phyloP scores from a whole-genome alignment of 108 stramenopile species.

The Nitzschia sp. region DNA sequence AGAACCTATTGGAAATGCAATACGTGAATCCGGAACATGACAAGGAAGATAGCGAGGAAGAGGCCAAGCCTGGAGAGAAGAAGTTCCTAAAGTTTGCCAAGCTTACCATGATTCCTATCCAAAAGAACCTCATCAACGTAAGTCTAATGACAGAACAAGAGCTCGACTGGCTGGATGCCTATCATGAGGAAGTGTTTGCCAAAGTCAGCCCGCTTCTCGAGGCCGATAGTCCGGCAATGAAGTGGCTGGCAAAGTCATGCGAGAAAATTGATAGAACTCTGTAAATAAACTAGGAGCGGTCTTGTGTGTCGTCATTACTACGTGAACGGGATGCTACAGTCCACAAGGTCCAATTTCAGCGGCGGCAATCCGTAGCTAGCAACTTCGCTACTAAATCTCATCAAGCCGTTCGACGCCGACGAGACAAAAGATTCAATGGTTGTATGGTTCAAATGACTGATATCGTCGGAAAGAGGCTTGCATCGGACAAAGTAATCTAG shows the following conservation, averaged over 20 bases:
- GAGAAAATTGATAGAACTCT: conserved; percentile 61
- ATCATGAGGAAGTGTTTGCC: conserved; percentile 75
- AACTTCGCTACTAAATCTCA: conserved; percentile 36
- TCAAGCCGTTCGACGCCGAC: conserved; percentile 17
- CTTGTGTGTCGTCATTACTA: background rate
- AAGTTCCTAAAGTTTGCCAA: conserved; percentile 80
- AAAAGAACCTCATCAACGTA: conserved; percentile 81
- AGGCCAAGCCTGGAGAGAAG: conserved; percentile 40
- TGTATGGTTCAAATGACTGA: conserved; percentile 61
- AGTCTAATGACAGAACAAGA: conserved; percentile 71
- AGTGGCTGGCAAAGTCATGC: conserved; percentile 79
- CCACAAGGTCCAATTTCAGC: conserved; percentile 71
- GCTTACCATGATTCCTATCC: conserved; percentile 90
- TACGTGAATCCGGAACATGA: conserved; percentile 50
- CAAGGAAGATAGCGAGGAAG: conserved; percentile 30
- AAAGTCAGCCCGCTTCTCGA: conserved; percentile 81
- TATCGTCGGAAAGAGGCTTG: conserved; percentile 66
- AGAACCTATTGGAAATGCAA: conserved; percentile 81
- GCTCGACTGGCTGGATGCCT: conserved; percentile 87
- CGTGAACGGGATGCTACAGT: conserved; percentile 38
- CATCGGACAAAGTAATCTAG: conserved; percentile 72
- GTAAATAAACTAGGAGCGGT: background rate
- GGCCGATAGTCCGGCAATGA: conserved; percentile 63
- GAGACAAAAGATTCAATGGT: conserved; percentile 45
- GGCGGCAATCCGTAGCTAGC: conserved; percentile 61